Evolutionary conservation across 2,329 filamentous ascomycete genomes (phyloP).

Genomic region (Fusarium austroafricanum): DNA sequence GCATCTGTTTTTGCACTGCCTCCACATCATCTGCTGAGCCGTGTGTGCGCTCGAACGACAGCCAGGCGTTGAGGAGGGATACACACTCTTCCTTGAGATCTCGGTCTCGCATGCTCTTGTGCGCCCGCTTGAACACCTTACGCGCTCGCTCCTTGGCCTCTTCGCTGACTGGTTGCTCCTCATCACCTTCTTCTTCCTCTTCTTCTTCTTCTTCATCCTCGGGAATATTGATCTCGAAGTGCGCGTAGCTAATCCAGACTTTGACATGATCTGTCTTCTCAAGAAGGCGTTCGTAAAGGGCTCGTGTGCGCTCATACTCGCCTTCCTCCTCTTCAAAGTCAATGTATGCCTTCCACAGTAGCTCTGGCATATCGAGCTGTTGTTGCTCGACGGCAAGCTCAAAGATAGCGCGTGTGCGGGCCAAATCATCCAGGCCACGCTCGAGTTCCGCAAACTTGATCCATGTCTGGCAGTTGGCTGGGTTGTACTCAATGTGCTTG

Average conservation of each 20-base stretch:
- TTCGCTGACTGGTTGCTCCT: slow-evolving; percentile 79
- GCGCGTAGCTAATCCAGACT: slow-evolving; percentile 99
- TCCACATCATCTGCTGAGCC: slow-evolving; percentile 80
- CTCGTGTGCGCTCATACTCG: slow-evolving; percentile 85
- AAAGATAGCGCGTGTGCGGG: slow-evolving; percentile 89
- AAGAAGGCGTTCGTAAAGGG: slow-evolving; percentile 89
- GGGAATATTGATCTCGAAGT: slow-evolving; percentile 95
- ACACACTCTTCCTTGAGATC: slow-evolving; percentile 96
- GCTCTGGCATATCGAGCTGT: slow-evolving; percentile 93
- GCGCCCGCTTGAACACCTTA: slow-evolving; percentile 84
- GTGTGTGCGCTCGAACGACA: slow-evolving; percentile 89
- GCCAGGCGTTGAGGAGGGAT: slow-evolving; percentile 89
- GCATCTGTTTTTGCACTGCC: slow-evolving; percentile 92
- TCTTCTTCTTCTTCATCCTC: slow-evolving; percentile 70
- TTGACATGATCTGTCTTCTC: slow-evolving; percentile 98
- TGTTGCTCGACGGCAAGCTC: slow-evolving; percentile 88
- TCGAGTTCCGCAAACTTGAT: slow-evolving; percentile 96
- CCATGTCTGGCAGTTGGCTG: slow-evolving; percentile 92
- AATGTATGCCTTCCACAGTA: slow-evolving; percentile 98
- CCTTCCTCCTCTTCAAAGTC: slow-evolving; percentile 98
- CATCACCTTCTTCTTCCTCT: slow-evolving; percentile 62
- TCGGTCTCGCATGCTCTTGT: slow-evolving; percentile 87
- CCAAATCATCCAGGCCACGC: slow-evolving; percentile 87
- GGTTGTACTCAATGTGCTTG: slow-evolving; percentile 93
- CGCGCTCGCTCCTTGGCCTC: slow-evolving; percentile 86